Evolutionary conservation across 768 basidiomycete genomes (phyloP), one percentile per base, ranked within the genome.

Genomic region (Rubroboletus satanas): DNA sequence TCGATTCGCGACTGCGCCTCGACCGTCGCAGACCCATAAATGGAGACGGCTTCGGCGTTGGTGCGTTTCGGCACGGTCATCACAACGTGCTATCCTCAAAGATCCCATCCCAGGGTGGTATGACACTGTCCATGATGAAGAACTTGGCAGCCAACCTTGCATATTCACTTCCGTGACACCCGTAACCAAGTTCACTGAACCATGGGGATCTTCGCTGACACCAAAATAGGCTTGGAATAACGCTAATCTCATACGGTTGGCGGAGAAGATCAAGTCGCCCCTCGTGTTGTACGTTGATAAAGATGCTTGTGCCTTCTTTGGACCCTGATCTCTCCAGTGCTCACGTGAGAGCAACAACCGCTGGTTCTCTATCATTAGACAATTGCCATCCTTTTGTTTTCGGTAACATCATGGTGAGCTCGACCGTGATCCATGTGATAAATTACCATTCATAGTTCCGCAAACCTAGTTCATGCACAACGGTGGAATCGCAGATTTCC

Each of bases 151-250:
- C 49, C 88, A 93, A 66, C 95, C 96, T 14, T 97, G 96, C 71
- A 90, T 98, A 57, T 98, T 98, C 72, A 96, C 94, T 38, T 93
- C 92, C 28, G 85, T 96, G 18, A 93, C 94, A 11, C 95, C 95
- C 5, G 94, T 93, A 64, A 63, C 80, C 69, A 31, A 29, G 18
- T 37, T 29, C 21, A 18, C 42, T 35, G 21, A 18, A 28, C 33
- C n/a, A 23, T 12, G 11, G 36, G 37, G 46, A 31, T 18, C 11
- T 43, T 41, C 8, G 12, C 50, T 67, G 48, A 72, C 46, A n/a
- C 11, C 12, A 18, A 47, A 45, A 49, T 45, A 97, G 89, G 97
- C 94, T 7, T 98, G 97, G 96, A 95, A 94, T 66, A 97, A 98
- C 66, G 82, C 87, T 26, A 98, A 99, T 68, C 79, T 99, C 42